These are phyloP conservation scores for Yarrowia sp. DNA, from an alignment of 805 yeast genomes.

Conservation along the genomic window DNA sequence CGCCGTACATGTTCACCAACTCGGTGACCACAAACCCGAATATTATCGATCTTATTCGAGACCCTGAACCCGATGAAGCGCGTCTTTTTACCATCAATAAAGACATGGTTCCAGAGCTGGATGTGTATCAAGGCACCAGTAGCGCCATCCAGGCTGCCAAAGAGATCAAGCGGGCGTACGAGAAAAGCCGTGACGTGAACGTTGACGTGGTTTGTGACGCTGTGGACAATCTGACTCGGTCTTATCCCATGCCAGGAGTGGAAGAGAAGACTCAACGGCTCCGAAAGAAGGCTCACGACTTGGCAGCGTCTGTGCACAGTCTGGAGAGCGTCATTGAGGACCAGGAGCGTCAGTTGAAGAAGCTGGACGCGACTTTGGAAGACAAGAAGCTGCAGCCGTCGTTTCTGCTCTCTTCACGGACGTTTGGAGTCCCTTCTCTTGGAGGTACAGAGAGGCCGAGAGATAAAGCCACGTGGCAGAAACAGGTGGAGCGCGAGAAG, in stretches of 20 bases:
- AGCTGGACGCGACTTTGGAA: slow-evolving; percentile 27
- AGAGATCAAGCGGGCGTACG: neutral
- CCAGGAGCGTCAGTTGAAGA: slow-evolving; percentile 43
- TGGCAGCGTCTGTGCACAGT: slow-evolving; percentile 43
- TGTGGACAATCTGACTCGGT: slow-evolving; percentile 39
- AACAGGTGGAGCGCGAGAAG: slow-evolving; percentile 27
- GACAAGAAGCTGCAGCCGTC: slow-evolving; percentile 24
- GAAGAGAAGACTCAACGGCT: slow-evolving; percentile 35
- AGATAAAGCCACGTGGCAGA: slow-evolving; percentile 26
- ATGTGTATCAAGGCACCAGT: neutral
- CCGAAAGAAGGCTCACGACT: slow-evolving; percentile 38
- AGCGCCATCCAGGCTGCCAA: slow-evolving; percentile 17
- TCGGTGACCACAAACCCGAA: slow-evolving; percentile 52
- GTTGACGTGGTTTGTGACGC: slow-evolving; percentile 47
- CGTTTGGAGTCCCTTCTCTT: neutral
- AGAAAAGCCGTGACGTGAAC: slow-evolving; percentile 20
- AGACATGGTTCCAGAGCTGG: slow-evolving; percentile 16
- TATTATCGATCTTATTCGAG: slow-evolving; percentile 53
- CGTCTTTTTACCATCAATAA: slow-evolving; percentile 42
- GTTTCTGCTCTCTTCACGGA: neutral
- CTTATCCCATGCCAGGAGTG: slow-evolving; percentile 43
- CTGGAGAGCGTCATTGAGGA: slow-evolving; percentile 45
- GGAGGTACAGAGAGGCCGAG: slow-evolving; percentile 14
- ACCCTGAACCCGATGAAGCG: slow-evolving; percentile 52
- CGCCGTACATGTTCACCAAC: slow-evolving; percentile 62